Conservation (phyloP, 2,329 filamentous ascomycete genomes). For the Verticillium nubilum region DNA sequence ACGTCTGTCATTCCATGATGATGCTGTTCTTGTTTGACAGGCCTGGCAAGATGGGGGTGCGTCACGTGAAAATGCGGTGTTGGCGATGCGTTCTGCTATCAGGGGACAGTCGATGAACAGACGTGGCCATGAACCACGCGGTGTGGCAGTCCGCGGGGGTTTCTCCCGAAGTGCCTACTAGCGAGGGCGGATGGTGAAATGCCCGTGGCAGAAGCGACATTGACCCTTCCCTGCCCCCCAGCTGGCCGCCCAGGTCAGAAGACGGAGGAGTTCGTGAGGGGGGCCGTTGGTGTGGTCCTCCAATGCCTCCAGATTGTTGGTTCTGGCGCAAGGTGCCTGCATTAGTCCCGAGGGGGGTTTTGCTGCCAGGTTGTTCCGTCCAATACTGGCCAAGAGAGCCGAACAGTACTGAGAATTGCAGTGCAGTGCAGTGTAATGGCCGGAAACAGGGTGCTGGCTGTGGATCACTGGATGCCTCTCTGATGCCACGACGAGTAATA, state of each 20-base stretch:
- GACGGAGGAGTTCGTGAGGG: neutral
- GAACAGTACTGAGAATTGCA: neutral
- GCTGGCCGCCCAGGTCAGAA: neutral
- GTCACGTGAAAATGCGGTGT: neutral
- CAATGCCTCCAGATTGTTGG: neutral
- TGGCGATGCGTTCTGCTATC: neutral
- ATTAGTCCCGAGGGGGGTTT: neutral
- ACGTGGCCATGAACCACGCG: neutral
- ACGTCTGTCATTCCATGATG: neutral
- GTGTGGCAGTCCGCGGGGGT: neutral
- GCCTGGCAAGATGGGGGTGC: neutral
- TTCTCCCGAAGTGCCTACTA: neutral
- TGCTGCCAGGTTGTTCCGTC: neutral
- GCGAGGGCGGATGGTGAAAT: neutral
- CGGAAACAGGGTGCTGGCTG: neutral
- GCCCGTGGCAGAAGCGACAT: neutral
- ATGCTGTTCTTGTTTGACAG: neutral
- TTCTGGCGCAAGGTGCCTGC: neutral
- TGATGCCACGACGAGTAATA: neutral
- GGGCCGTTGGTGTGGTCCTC: neutral
- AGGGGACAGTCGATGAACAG: neutral
- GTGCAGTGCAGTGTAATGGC: neutral
- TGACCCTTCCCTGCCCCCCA: neutral
- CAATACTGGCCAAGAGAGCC: neutral
- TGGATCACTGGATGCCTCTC: neutral